phyloP scores from a whole-genome alignment of 2,329 filamentous ascomycete genomes.

The Microdochium trichocladiopsis region DNA sequence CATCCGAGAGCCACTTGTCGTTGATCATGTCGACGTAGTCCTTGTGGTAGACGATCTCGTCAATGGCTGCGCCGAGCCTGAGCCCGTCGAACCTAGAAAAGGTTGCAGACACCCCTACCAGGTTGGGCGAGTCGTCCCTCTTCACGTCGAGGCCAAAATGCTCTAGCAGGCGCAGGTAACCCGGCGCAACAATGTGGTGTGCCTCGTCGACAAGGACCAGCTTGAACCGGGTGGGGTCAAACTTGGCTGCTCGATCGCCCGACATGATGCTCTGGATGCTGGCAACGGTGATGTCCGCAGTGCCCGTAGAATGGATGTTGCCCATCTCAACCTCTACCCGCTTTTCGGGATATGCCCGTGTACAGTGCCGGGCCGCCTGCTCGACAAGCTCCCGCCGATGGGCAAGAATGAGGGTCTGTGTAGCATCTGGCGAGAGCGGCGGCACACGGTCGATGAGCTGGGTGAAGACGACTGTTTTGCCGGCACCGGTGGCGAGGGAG shows the following conservation, averaged over 20 bases:
- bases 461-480: slow-evolving; percentile 96
- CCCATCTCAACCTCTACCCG: slow-evolving; percentile 91
- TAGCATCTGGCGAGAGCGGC: slow-evolving; percentile 46
- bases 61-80: slow-evolving; percentile 74
- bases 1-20: slow-evolving; percentile 85
- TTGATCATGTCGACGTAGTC: slow-evolving; percentile 58
- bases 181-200: slow-evolving; percentile 85
- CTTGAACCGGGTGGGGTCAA: slow-evolving; percentile 74
- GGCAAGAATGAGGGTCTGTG: slow-evolving; percentile 82
- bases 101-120: slow-evolving; percentile 87
- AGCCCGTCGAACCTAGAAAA: slow-evolving; percentile 76
- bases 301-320: slow-evolving; percentile 64
- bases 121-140: slow-evolving; percentile 48
- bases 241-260: slow-evolving; percentile 71
- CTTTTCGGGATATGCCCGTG: slow-evolving; percentile 70
- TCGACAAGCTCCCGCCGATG: slow-evolving; percentile 92
- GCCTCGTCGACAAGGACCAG: slow-evolving; percentile 92
- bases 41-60: slow-evolving; percentile 94
- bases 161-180: slow-evolving; percentile 68
- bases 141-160: slow-evolving; percentile 63
- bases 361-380: slow-evolving; percentile 84
- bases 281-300: slow-evolving; percentile 87
- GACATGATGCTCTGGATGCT: slow-evolving; percentile 82
- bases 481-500: slow-evolving; percentile 80
- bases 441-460: slow-evolving; percentile 78